Percentiles rank a stretch among this genome's conserved stretches.
Evolutionary conservation across 257 asterid species (phyloP).

Genomic region (Nicotiana sylvestris): DNA sequence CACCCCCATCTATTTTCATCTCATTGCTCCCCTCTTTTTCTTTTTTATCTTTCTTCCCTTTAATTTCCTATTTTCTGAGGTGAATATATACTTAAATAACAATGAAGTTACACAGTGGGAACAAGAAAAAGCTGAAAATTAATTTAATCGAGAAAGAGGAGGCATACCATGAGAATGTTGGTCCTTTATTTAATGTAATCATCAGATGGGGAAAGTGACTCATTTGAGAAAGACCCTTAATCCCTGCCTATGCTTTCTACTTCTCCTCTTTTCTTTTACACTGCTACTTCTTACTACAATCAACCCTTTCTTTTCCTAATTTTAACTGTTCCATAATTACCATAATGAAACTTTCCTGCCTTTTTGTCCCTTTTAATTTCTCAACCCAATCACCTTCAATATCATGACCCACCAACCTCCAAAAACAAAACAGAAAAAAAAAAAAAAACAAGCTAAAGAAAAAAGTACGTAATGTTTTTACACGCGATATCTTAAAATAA

Average conservation of each 20-base stretch:
- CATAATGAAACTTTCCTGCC: not conserved
- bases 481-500: no score
- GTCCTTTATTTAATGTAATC: constrained; percentile 54
- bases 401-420: not conserved
- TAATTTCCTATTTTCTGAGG: not conserved
- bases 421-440: not conserved
- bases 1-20: constrained; percentile 31
- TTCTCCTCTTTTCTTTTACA: not conserved
- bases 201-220: constrained; percentile 76
- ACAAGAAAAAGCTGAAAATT: constrained; percentile 7
- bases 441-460: not conserved
- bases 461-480: no score
- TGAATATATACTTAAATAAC: not conserved
- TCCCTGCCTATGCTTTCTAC: not conserved
- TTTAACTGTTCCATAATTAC: not conserved
- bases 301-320: not conserved
- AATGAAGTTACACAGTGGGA: not conserved
- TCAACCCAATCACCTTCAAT: not conserved
- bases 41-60: not conserved
- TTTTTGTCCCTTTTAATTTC: not conserved
- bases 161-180: constrained; percentile 95
- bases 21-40: constrained; percentile 12
- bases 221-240: constrained; percentile 57
- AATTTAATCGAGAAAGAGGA: constrained; percentile 38
- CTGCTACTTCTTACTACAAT: not conserved